These are phyloP conservation scores for Colletotrichum lupini DNA, from an alignment of 2,329 filamentous ascomycete genomes.

Conservation along the genomic window DNA sequence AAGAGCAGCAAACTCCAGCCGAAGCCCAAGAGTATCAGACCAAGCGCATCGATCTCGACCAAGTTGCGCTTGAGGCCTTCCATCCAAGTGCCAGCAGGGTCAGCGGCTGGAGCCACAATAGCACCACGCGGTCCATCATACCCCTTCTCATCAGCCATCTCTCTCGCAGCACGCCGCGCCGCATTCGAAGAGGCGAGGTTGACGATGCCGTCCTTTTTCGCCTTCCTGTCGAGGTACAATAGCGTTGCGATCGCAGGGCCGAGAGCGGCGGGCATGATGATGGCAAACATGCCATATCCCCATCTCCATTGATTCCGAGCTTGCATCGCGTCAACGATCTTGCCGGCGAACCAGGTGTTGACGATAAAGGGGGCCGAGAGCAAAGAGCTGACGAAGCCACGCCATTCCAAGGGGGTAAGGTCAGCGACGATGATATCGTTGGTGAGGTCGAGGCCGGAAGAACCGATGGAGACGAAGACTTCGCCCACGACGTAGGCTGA, in stretches of 20 bases:
- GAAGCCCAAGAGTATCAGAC: slow-evolving; percentile 57
- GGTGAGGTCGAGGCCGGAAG: slow-evolving; percentile 68
- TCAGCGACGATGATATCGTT: slow-evolving; percentile 74
- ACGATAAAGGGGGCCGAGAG: slow-evolving; percentile 67
- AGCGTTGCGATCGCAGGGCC: slow-evolving; percentile 60
- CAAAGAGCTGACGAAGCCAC: slow-evolving; percentile 61
- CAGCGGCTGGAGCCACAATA: slow-evolving; percentile 28
- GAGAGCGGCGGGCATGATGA: slow-evolving; percentile 64
- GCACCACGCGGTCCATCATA: slow-evolving; percentile 36
- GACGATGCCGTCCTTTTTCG: slow-evolving; percentile 54
- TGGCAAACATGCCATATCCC: slow-evolving; percentile 67
- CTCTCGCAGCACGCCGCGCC: slow-evolving; percentile 42
- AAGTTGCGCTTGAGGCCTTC: slow-evolving; percentile 41
- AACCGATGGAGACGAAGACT: slow-evolving; percentile 69
- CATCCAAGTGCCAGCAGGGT: not conserved
- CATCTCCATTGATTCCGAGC: slow-evolving; percentile 42
- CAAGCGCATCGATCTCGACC: slow-evolving; percentile 47
- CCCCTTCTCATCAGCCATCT: slow-evolving; percentile 34
- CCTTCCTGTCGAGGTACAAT: slow-evolving; percentile 60
- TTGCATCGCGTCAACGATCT: slow-evolving; percentile 60
- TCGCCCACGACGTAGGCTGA: slow-evolving; percentile 63
- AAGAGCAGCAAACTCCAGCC: slow-evolving; percentile 64
- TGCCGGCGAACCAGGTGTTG: slow-evolving; percentile 73
- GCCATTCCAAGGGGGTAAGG: slow-evolving; percentile 63
- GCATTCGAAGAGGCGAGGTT: slow-evolving; percentile 27